Base-by-base conservation (phyloP, 352 stramenopile species). In the Globisporangium splendens region DNA sequence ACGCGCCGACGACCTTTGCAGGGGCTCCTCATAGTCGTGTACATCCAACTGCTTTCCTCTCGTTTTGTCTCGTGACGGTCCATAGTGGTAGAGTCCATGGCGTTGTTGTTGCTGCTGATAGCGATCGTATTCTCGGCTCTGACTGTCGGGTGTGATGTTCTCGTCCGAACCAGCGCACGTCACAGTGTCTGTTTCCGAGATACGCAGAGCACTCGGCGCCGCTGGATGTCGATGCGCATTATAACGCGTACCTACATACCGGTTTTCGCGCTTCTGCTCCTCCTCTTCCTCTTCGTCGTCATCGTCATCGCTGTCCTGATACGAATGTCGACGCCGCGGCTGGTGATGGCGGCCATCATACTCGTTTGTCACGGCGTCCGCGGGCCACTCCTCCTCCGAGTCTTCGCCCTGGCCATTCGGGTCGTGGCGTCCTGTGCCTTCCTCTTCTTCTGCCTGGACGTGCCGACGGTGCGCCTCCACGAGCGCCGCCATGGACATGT, bases 91-190 rank as follows among this genome's bases (percentile, higher is more conserved):
- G 8, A 59, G 28, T 0, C 42, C 59, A 24, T 35, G 22, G 10
- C 22, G 33, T 10, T 44, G 42, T 12, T 46, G 33, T 1, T 43
- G 41, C 39, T 44, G 44, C n/a, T 17, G 33, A 61, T 57, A 52
- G 18, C 56, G 63, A n/a, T 68, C 59, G 46, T 56, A 58, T 38
- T 54, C 69, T 20, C 57, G 51, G 8, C 50, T 62, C 43, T 69
- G 56, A 35, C 63, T 63, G n/a, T 68, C 69, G 28, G 68, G 47
- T 10, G 61, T 63, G 35, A 46, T 57, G 48, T 66, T 75, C 11
- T 63, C 68, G 13, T 72, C 68, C 50, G 58, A 64, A 13, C 66
- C 64, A 1, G 52, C 60, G 53, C 62, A 66, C 15, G 68, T 62
- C 11, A 68, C 18, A 2, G 56, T 59, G 18, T 73, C 62, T 1